Conservation (phyloP, 2,329 filamentous ascomycete species). For the Claviceps sp. region DNA sequence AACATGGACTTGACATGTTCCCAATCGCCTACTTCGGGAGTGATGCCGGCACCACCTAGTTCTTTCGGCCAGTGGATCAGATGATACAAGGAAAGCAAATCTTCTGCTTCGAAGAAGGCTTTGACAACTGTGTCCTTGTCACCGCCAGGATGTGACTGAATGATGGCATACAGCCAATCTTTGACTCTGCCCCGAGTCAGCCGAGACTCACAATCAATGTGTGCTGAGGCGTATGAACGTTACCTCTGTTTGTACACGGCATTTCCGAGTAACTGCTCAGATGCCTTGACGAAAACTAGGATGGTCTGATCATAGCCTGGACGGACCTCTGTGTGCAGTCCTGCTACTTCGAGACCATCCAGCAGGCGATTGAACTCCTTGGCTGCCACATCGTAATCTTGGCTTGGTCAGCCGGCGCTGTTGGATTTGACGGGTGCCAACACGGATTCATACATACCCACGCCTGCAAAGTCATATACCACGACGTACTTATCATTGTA, state of each 20-base stretch:
- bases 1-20: slow-evolving; percentile 47
- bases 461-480: slow-evolving; percentile 22
- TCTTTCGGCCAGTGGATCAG: slow-evolving; percentile 45
- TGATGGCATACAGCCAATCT: slow-evolving; percentile 63
- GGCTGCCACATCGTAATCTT: slow-evolving; percentile 21
- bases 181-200: slow-evolving; percentile 39
- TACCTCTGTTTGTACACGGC: slow-evolving; percentile 56
- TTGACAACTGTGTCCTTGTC: slow-evolving; percentile 38
- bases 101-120: slow-evolving; percentile 45
- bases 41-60: slow-evolving; percentile 49
- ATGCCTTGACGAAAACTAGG: slow-evolving; percentile 52
- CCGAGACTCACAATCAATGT: background rate
- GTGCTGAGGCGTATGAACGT: background rate
- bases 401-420: background rate
- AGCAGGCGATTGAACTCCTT: slow-evolving; percentile 33
- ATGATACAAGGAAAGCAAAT: slow-evolving; percentile 57
- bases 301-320: slow-evolving; percentile 55
- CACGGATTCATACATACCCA: slow-evolving; percentile 15
- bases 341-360: slow-evolving; percentile 45
- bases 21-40: slow-evolving; percentile 44
- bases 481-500: slow-evolving; percentile 22
- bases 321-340: slow-evolving; percentile 58
- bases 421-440: too few relatives aligned
- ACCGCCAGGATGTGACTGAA: slow-evolving; percentile 46
- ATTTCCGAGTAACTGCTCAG: slow-evolving; percentile 47